phyloP scores from a whole-genome alignment of 352 stramenopile genomes.

The Phytopythium oedochilum region DNA sequence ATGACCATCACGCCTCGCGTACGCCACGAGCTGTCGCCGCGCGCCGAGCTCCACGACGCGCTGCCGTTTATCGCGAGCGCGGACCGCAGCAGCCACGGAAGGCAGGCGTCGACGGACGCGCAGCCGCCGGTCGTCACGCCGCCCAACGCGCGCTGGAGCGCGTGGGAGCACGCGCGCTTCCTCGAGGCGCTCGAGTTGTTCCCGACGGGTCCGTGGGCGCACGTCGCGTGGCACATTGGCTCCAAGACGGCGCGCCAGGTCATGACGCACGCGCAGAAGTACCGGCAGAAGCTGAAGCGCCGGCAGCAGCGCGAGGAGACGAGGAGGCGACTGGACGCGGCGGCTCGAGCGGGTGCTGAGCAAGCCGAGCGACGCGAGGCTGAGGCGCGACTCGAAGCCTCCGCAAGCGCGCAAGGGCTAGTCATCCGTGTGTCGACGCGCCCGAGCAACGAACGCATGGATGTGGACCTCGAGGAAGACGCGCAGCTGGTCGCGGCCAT shows the following conservation, averaged over 20 bases:
- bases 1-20: constrained; percentile 4
- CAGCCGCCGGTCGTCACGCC: neutral
- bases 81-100: neutral
- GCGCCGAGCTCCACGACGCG: neutral
- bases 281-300: constrained; percentile 22
- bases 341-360: too few species aligned
- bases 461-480: neutral
- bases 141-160: constrained; percentile 9
- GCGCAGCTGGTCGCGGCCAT: neutral
- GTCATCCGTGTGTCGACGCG: too few species aligned
- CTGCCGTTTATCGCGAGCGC: neutral
- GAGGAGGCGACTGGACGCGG: neutral
- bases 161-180: constrained; percentile 36
- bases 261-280: constrained; percentile 43
- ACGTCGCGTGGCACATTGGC: constrained; percentile 18
- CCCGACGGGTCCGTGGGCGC: constrained; percentile 37
- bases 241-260: constrained; percentile 24
- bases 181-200: constrained; percentile 35
- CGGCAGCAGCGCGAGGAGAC: neutral
- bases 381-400: too few species aligned
- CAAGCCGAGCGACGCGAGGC: neutral
- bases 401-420: too few species aligned
- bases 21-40: neutral
- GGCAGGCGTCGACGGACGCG: neutral
- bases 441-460: neutral